Base-by-base conservation (phyloP, 2,329 filamentous ascomycete species). In the Clonostachys byssicola region DNA sequence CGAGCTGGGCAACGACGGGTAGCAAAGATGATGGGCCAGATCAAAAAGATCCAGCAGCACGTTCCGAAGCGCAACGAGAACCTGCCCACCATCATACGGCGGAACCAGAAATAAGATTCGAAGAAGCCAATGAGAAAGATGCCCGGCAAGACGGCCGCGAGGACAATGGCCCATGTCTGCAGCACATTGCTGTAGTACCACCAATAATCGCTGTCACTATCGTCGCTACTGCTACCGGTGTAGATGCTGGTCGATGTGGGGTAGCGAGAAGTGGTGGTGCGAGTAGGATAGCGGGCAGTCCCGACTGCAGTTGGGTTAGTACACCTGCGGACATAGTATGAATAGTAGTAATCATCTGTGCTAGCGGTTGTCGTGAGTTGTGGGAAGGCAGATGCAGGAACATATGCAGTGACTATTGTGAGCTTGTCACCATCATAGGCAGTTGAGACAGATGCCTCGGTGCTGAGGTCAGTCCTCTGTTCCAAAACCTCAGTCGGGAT, bases 91-190 rank as follows among this genome's bases (percentile, higher is more conserved):
- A 65, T 65, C 44, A 64, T 46, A 17, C 58, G 49, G n/a, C 54
- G 52, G 51, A 61, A 64, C 62, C 63, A 65, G 42, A 59, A 50
- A 49, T 53, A 64, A 18, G 57, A 62, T 45, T 64, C 60, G 18
- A 60, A 8, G 48, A 60, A 62, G 30, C 61, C 60, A 5, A 60
- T 48, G 9, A 64, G 23, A 46, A 64, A 62, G 12, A 65, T 18
- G 12, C 50, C n/a, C 1, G 60, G 60, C 20, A 65, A 40, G 16
- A 64, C 20, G 9, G 48, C 41, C 6, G 54, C 56, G 2, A 64
- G 16, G 12, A 58, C 51, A n/a, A 65, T 56, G 38, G 59, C 49
- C 54, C 52, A 57, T 10, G 47, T 51, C 18, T 45, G 44, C 20
- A 50, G 12, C 30, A 18, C 36, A 14, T 30, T 30, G 23, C 23